Evolutionary conservation across 495 filamentous ascomycete genomes (phyloP).

Genomic region (Pyronema domesticum): DNA sequence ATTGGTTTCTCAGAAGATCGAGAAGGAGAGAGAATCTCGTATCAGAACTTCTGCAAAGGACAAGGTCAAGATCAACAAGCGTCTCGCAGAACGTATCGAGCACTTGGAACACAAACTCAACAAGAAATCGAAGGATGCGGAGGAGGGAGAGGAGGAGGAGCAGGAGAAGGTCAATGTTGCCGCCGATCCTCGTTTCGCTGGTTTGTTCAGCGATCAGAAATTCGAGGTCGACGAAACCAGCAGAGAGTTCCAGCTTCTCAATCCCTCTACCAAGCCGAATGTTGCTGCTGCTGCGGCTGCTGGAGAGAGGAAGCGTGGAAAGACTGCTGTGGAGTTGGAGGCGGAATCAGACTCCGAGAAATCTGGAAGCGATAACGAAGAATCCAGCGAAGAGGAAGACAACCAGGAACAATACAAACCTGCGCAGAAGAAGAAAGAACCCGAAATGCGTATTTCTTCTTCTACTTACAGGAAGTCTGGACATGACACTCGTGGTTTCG

Average conservation of each 20-base stretch:
- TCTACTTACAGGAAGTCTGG: conserved; percentile 41
- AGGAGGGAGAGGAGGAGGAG: conserved; percentile 27
- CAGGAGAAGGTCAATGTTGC: conserved; percentile 38
- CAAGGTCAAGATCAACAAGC: conserved; percentile 60
- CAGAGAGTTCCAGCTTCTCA: conserved; percentile 66
- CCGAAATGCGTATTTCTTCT: conserved; percentile 51
- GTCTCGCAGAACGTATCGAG: conserved; percentile 65
- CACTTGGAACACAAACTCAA: conserved; percentile 65
- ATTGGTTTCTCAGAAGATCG: conserved; percentile 75
- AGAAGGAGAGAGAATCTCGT: conserved; percentile 78
- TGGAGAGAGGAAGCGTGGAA: conserved; percentile 26
- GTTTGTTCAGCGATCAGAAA: conserved; percentile 79
- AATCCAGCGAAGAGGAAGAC: conserved; percentile 13
- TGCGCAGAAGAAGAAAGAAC: conserved; percentile 9
- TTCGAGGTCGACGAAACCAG: conserved; percentile 86
- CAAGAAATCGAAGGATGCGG: conserved; percentile 42
- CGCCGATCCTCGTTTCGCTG: conserved; percentile 66
- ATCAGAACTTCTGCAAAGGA: conserved; percentile 79
- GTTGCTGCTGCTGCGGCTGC: conserved; percentile 13
- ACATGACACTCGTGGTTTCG: conserved; percentile 28
- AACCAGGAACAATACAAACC: background rate
- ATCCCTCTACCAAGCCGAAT: conserved; percentile 52
- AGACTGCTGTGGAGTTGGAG: conserved; percentile 53
- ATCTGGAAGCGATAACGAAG: conserved; percentile 7
- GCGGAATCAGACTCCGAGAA: conserved; percentile 23